A percentile compares a stretch with the other conserved stretches of the same genome.
Evolutionary conservation across 495 filamentous ascomycete species (phyloP).

Genomic region (Neurospora pannonica): DNA sequence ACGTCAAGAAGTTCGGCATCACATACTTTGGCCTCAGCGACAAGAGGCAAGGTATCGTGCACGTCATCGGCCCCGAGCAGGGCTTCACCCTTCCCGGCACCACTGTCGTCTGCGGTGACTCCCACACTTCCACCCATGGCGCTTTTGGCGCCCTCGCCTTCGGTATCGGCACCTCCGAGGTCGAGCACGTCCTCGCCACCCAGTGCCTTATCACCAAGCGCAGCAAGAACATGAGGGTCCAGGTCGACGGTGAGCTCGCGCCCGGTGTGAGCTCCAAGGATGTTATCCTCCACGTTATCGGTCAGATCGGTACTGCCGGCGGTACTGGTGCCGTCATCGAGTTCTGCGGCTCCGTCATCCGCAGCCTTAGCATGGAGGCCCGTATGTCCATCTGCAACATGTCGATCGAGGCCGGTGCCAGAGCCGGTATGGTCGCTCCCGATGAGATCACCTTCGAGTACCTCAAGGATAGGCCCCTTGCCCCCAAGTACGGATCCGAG

Average conservation of each 20-base stretch:
- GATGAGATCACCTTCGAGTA: slow-evolving; percentile 93
- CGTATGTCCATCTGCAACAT: slow-evolving; percentile 99
- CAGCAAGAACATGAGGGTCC: slow-evolving; percentile 97
- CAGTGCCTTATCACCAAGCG: slow-evolving; percentile 89
- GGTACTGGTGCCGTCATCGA: slow-evolving; percentile 93
- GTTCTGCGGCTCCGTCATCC: slow-evolving; percentile 90
- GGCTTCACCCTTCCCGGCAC: slow-evolving; percentile 97
- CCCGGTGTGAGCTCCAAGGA: slow-evolving; percentile 95
- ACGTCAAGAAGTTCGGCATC: slow-evolving; percentile 91
- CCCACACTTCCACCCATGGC: slow-evolving; percentile 94
- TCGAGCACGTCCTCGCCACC: slow-evolving; percentile 96
- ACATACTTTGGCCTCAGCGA: slow-evolving; percentile 97
- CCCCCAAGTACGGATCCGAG: slow-evolving; percentile 68
- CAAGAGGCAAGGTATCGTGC: slow-evolving; percentile 95
- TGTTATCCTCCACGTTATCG: slow-evolving; percentile 88
- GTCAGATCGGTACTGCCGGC: slow-evolving; percentile 89
- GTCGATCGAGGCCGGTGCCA: slow-evolving; percentile 95
- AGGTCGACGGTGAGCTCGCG: slow-evolving; percentile 85
- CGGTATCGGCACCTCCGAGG: slow-evolving; percentile 95
- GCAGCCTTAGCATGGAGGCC: slow-evolving; percentile 86
- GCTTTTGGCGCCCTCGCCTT: slow-evolving; percentile 94
- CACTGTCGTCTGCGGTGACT: slow-evolving; percentile 95
- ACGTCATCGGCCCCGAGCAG: slow-evolving; percentile 98
- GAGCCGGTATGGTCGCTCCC: slow-evolving; percentile 94
- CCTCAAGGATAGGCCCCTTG: slow-evolving; percentile 79